A percentile compares a stretch with the other conserved stretches of the same genome.
Evolutionary conservation across 768 basidiomycete species (phyloP).

Genomic region (Boletus edulis): DNA sequence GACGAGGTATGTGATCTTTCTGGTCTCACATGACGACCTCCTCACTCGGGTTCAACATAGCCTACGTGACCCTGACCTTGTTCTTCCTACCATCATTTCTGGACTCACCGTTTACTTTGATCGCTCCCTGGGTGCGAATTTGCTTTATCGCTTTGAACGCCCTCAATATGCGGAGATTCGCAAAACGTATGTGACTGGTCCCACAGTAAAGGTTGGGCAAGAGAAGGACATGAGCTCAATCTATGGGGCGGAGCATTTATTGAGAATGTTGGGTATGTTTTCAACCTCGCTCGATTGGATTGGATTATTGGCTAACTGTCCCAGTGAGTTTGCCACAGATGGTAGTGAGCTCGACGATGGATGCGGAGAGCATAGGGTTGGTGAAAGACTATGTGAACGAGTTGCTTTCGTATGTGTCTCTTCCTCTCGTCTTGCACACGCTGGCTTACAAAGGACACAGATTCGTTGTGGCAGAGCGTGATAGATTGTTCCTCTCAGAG

Average conservation of each 20-base stretch:
- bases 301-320: slow-evolving; percentile 5
- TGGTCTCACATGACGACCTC: not conserved
- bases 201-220: slow-evolving; percentile 58
- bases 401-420: slow-evolving; percentile 64
- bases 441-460: slow-evolving; percentile 36
- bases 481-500: slow-evolving; percentile 69
- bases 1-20: slow-evolving; percentile 38
- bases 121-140: slow-evolving; percentile 81
- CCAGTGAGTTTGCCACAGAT: slow-evolving; percentile 90
- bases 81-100: slow-evolving; percentile 78
- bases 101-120: slow-evolving; percentile 94
- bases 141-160: slow-evolving; percentile 95
- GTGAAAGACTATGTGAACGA: slow-evolving; percentile 91
- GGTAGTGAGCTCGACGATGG: slow-evolving; percentile 87
- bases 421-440: not conserved
- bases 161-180: slow-evolving; percentile 84
- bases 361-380: slow-evolving; percentile 77
- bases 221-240: slow-evolving; percentile 87
- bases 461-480: slow-evolving; percentile 76
- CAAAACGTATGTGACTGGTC: slow-evolving; percentile 70
- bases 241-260: slow-evolving; percentile 92
- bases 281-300: not conserved
- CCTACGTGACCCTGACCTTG: slow-evolving; percentile 63
- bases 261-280: slow-evolving; percentile 83
- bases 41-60: slow-evolving; percentile 32